Base-by-base conservation (phyloP, 1,284 basidiomycete genomes). In the Puccinia horiana region DNA sequence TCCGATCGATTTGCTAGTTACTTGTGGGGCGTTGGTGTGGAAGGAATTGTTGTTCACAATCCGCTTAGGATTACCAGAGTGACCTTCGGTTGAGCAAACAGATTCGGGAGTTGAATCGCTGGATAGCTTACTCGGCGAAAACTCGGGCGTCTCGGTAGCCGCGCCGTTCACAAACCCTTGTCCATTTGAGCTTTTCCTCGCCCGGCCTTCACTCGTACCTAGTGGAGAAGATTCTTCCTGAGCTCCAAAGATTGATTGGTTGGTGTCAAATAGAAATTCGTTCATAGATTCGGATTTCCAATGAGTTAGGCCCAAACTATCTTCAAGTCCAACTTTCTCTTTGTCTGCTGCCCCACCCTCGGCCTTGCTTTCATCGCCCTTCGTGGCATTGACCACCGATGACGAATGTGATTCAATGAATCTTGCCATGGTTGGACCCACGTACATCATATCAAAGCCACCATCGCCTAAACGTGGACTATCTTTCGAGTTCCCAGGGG, bases 101-200 rank as follows among this genome's bases (percentile, higher is more conserved):
- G 78, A 81, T 23, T 72, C 78, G 54, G 78, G 78, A 18, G 78
- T 81, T 44, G 65, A 72, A 47, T 81, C 78, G 54, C 29, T 72
- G 16, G 78, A 81, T 56, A 81, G 69, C 58, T 81, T 81, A 73
- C 69, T 73, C 29, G 78, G 78, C 37, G 78, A 81, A 63, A 81
- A 81, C 35, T 69, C 78, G 26, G 78, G 78, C 23, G 78, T 81
- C 67, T 81, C 78, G 8, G 42, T 69, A 35, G 63, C 49, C 61
- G 47, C 47, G 49, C 76, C 76, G 40, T 16, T 78, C 18, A n/a
- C 18, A 29, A 40, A 61, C 58, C 40, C 40, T 56, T 40, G 73
- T 4, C 74, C 74, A 20, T 63, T 76, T 18, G 74, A 63, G 44
- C 58, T 20, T 23, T 54, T 42, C 32, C 37, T n/a, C 8, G 56